A percentile compares a stretch with the other conserved stretches of the same genome.
phyloP scores from a whole-genome alignment of 306 rosid genomes.

The Vigna radiata region DNA sequence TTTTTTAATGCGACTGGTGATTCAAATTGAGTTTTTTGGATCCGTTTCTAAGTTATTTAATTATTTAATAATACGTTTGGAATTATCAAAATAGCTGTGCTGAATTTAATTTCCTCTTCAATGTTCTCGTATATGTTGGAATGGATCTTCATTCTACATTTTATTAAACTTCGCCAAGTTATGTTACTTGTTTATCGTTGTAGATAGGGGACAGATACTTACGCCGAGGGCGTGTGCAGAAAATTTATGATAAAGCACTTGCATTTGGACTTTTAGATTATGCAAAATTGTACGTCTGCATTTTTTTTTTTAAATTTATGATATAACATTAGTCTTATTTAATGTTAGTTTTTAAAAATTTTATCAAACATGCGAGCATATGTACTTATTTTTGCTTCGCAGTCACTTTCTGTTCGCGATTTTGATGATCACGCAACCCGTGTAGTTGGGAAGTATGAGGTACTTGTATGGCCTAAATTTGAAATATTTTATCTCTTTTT shows the following conservation, averaged over 20 bases:
- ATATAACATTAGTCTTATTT: too few relatives aligned
- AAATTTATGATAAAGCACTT: conserved; percentile 82
- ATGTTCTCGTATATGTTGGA: background rate
- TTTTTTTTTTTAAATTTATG: too few relatives aligned
- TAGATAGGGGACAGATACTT: conserved; percentile 93
- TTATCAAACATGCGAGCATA: conserved; percentile 28
- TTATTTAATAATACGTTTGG: background rate
- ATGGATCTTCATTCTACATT: conserved; percentile 32
- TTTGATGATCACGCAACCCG: conserved; percentile 79
- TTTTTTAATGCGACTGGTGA: too few relatives aligned
- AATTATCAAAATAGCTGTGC: background rate
- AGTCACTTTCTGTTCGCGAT: conserved; percentile 80
- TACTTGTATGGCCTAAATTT: conserved; percentile 36
- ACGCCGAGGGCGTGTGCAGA: conserved; percentile 75
- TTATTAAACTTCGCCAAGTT: conserved; percentile 34
- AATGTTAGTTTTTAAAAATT: background rate
- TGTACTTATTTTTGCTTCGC: conserved; percentile 39
- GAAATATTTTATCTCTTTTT: background rate
- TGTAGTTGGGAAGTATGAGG: conserved; percentile 84
- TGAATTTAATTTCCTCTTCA: conserved; percentile 17
- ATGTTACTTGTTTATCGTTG: conserved; percentile 38
- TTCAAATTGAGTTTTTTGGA: background rate
- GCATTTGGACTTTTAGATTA: conserved; percentile 85
- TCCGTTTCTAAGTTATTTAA: background rate
- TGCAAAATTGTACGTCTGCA: conserved; percentile 76